Evolutionary conservation across 2,329 filamentous ascomycete species (phyloP).

Genomic region (Esteya vermicola): DNA sequence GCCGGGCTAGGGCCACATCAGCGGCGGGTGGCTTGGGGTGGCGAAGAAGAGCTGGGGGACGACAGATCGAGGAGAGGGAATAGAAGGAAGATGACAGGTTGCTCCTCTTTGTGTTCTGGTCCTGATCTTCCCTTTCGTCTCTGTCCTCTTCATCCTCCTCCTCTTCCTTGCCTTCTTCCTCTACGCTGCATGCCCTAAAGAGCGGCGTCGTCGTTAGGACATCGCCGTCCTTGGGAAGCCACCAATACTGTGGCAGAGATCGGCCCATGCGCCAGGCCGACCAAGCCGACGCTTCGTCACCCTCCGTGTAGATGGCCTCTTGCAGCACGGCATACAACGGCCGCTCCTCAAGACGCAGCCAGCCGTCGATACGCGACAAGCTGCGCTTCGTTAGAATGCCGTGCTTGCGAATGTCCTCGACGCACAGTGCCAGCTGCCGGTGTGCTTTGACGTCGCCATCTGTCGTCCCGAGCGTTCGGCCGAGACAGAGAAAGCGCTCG

Average conservation of each 20-base stretch:
- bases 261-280: constrained; percentile 5
- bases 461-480: constrained; percentile 9
- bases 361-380: constrained; percentile 2
- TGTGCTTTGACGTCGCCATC: constrained; percentile 4
- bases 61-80: too few species aligned
- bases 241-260: constrained; percentile 4
- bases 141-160: too few species aligned
- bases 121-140: too few species aligned
- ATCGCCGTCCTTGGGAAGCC: constrained; percentile 3
- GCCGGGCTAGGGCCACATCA: neutral
- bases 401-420: neutral
- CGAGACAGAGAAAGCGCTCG: constrained; percentile 9
- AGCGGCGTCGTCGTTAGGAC: neutral
- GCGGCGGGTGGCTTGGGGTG: too few species aligned
- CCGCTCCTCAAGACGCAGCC: constrained; percentile 10
- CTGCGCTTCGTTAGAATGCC: neutral
- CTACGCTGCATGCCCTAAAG: neutral
- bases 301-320: constrained; percentile 12
- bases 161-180: too few species aligned
- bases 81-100: too few species aligned
- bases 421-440: neutral
- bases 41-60: too few species aligned
- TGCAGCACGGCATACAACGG: constrained; percentile 12
- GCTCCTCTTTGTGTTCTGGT: too few species aligned
- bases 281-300: constrained; percentile 5